Evolutionary conservation across 2,329 filamentous ascomycete genomes (phyloP), one percentile per base, ranked within the genome.

Genomic region (Pestalotiopsis sp.): DNA sequence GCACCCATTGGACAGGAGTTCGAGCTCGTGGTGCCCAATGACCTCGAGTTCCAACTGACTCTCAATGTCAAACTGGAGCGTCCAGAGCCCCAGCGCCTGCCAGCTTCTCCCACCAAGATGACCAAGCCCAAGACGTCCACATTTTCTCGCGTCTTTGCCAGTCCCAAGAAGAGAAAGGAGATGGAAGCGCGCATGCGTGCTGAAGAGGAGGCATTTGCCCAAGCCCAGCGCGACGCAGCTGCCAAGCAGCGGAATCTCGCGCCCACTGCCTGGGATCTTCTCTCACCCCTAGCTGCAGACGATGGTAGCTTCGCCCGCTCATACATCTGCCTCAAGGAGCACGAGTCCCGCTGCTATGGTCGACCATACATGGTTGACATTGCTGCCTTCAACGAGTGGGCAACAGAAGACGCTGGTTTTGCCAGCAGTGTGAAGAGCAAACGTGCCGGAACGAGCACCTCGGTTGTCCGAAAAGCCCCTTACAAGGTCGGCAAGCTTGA

Each of bases 311-410:
- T 99, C 79, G 96, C 92, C 25, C 92, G 96, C 67, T 92, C 96
- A 3, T 99, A 99, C 74, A 92, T 99, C 20, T 95, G 94, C 75
- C 87, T 99, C 65, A 96, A 95, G 79, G 95, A 97, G 78, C 94
- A 98, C 77, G 96, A 99, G 81, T 85, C 89, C 67, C 88, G 91
- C 71, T 96, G 95, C 77, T 99, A 93, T 76, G 96, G 96, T 45
- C 91, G 96, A 20, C 94, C 94, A 9, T 92, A 95, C 76, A 91
- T 91, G 71, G 94, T 95, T 17, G 95, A 98, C 74, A 90, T 98
- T 68, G 93, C 94, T 20, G 97, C 94, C 81, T 99, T 98, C 87
- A 99, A 99, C 77, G 96, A 99, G 83, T 99, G 96, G 96, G 96
- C 96, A 0, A 91, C 93, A 3, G 96, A 99, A 78, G 93, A 96